Evolutionary conservation across 2,329 filamentous ascomycete species (phyloP), one percentile per base, ranked within the genome.

Genomic region (Talaromyces amestolkiae): DNA sequence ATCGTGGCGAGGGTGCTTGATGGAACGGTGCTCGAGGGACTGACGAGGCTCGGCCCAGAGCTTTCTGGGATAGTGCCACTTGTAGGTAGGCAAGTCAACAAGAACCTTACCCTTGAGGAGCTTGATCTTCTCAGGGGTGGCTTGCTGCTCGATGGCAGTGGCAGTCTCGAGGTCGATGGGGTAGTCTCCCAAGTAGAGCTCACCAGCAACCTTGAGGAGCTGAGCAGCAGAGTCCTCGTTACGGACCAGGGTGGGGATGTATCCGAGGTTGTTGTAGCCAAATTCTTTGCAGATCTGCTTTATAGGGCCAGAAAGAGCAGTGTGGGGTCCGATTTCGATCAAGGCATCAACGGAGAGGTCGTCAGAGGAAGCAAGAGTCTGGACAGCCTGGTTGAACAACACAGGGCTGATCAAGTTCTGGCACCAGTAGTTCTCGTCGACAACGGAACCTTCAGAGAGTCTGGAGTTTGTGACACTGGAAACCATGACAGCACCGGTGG

Each of bases 301-400:
- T 31, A 71, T 54, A 3, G 70, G 68, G 19, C 65, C 64, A 24
- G 63, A 37, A 22, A 71, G 58, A 9, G 70, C 66, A 33, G 66
- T 60, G 39, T 71, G 70, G 24, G 68, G 70, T 17, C 69, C 68
- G 37, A 71, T 67, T 59, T 71, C 62, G 3, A 64, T 59, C 19
- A 49, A 22, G 13, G 15, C 17, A 31, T 41, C 43, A 47, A 58
- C 54, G 4, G 35, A 19, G 7, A 43, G 19, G 19, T 31, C 31
- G 33, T 37, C 37, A 9, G 54, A 35, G 15, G 45, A 24, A 17
- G 31, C 45, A 27, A 64, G n/a, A 15, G 58, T 47, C 10, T 47
- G 39, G n/a, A 61, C 27, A 13, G 54, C 62, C 41, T 59, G 39
- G 54, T 59, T 27, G 22, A 64, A 64, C 37, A 49, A 47, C 4